Evolutionary conservation across 164 flowering plant genomes (phyloP).

Genomic region (Magnolia sinica): DNA sequence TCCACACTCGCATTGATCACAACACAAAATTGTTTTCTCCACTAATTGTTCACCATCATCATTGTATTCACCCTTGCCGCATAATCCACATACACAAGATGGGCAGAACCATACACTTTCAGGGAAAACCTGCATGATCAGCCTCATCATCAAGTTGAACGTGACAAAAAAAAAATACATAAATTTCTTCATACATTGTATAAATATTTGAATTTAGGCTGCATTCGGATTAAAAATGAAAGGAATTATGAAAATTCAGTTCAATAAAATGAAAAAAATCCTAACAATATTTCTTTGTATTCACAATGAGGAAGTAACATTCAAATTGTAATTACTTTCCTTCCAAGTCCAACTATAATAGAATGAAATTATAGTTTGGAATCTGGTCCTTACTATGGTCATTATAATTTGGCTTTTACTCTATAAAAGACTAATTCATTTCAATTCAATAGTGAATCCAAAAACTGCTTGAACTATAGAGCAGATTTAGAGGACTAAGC

Average conservation of each 20-base stretch:
- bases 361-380: no score
- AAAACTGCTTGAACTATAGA: no score
- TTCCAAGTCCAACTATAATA: no score
- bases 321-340: no score
- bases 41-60: constrained; percentile 12
- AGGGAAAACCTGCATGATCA: constrained; percentile 51
- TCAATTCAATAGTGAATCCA: no score
- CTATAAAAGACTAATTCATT: no score
- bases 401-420: no score
- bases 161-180: background rate
- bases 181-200: background rate
- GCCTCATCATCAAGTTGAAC: background rate
- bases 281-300: no score
- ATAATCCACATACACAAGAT: constrained; percentile 69
- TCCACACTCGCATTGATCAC: constrained; percentile 69
- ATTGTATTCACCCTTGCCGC: constrained; percentile 34
- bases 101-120: constrained; percentile 91
- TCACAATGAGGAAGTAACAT: no score
- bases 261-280: background rate
- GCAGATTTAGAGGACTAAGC: no score
- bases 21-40: constrained; percentile 32
- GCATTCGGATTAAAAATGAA: background rate
- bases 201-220: background rate
- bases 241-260: background rate
- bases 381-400: no score